These are phyloP conservation scores for Cornus suecica DNA, from an alignment of 148 eudicot genomes.

Conservation along the genomic window DNA sequence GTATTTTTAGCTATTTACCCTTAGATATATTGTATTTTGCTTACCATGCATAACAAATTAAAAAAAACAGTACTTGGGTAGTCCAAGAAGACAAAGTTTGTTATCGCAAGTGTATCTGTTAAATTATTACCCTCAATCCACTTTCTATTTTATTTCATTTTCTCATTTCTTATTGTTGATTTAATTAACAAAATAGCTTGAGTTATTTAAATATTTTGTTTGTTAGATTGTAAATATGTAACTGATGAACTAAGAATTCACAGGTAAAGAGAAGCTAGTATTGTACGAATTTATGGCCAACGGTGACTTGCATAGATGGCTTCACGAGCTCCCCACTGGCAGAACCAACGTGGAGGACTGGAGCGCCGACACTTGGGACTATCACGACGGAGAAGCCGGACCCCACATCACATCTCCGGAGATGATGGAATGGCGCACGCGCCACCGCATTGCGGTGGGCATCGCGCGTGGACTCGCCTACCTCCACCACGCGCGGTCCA, in stretches of 20 bases:
- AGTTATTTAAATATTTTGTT: background rate
- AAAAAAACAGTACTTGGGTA: too few species aligned
- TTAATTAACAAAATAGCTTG: too few species aligned
- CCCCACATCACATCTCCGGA: slow-evolving; percentile 34
- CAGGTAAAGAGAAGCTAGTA: slow-evolving; percentile 83
- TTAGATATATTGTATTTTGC: too few species aligned
- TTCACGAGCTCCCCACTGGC: slow-evolving; percentile 90
- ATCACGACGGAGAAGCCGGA: slow-evolving; percentile 26
- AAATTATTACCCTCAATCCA: too few species aligned
- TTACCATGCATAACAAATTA: too few species aligned
- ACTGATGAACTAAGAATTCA: background rate
- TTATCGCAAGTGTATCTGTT: too few species aligned
- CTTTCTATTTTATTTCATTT: too few species aligned
- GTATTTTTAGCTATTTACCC: too few species aligned
- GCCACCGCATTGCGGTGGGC: slow-evolving; percentile 88
- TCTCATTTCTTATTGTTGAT: too few species aligned
- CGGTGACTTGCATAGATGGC: slow-evolving; percentile 87
- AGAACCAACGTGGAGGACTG: slow-evolving; percentile 78
- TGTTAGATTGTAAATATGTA: background rate
- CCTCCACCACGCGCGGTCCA: slow-evolving; percentile 86
- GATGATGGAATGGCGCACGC: slow-evolving; percentile 65
- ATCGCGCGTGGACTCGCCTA: slow-evolving; percentile 90
- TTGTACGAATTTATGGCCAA: slow-evolving; percentile 82
- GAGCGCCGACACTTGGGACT: slow-evolving; percentile 96
- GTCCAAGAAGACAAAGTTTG: too few species aligned